Evolutionary conservation across 805 yeast species (phyloP).

Genomic region (Wickerhamiella brachini): DNA sequence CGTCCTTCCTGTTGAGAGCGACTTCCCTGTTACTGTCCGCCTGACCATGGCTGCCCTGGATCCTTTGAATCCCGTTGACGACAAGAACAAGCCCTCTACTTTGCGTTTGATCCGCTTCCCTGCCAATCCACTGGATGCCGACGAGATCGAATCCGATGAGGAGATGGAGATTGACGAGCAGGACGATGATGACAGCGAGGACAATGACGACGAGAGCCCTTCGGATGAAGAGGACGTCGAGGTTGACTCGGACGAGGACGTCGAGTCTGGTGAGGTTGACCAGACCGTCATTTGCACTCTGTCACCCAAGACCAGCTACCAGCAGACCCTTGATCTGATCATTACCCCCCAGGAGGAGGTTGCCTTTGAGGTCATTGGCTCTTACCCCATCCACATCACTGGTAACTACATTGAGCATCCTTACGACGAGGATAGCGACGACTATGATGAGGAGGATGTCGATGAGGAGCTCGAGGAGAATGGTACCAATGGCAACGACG

Average conservation of each 20-base stretch:
- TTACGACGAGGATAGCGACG: conserved; percentile 53
- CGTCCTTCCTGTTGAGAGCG: conserved; percentile 72
- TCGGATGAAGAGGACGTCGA: conserved; percentile 40
- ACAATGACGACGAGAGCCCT: conserved; percentile 30
- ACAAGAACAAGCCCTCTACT: conserved; percentile 57
- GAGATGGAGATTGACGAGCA: conserved; percentile 28
- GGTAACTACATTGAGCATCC: conserved; percentile 98
- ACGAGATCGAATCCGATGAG: conserved; percentile 17
- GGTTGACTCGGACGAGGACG: conserved; percentile 20
- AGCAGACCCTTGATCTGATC: conserved; percentile 82
- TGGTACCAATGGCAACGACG: conserved; percentile 11
- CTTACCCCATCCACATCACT: conserved; percentile 78
- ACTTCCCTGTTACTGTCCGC: conserved; percentile 79
- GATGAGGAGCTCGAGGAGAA: conserved; percentile 24
- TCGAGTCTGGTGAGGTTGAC: conserved; percentile 39
- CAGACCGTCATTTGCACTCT: conserved; percentile 85
- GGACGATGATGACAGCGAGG: conserved; percentile 37
- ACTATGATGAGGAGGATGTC: conserved; percentile 36
- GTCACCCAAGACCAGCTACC: conserved; percentile 65
- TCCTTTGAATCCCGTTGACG: conserved; percentile 59
- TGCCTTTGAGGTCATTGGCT: conserved; percentile 87
- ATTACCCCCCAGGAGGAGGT: conserved; percentile 90
- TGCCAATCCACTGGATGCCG: conserved; percentile 24
- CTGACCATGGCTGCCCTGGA: conserved; percentile 92
- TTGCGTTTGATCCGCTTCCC: conserved; percentile 51